Conservation (phyloP, 1,139 yeast species). For the Blastobotrys buckinghamii region DNA sequence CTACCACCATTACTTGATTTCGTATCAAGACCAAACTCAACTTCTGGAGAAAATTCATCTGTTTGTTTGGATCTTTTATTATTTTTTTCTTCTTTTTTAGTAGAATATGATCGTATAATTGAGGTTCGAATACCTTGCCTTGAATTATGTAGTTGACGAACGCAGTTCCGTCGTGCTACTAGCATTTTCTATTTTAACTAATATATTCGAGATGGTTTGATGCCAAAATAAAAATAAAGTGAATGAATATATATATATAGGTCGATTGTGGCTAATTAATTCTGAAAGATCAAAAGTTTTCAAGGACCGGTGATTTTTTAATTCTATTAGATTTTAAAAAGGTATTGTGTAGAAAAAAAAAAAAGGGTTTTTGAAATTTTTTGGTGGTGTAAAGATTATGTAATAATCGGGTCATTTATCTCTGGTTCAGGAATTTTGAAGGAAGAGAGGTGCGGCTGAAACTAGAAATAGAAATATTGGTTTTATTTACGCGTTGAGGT, state of each 20-base stretch:
- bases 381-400: neutral
- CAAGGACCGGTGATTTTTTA: neutral
- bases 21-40: constrained; percentile 4
- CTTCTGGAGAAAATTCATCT: constrained; percentile 3
- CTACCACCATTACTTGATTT: constrained; percentile 8
- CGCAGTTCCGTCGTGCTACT: neutral
- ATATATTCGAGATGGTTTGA: too few relatives aligned
- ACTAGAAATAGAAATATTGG: too few relatives aligned
- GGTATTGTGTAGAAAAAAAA: too few relatives aligned
- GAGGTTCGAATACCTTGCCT: neutral
- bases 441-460: too few relatives aligned
- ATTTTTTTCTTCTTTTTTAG: neutral
- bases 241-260: too few relatives aligned
- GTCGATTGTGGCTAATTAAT: neutral
- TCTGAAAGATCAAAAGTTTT: neutral
- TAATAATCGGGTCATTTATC: neutral
- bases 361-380: neutral
- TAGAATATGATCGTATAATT: neutral
- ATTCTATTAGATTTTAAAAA: neutral
- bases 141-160: constrained; percentile 4
- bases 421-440: too few relatives aligned
- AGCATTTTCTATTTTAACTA: constrained; percentile 4
- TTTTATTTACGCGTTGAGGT: too few relatives aligned
- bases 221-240: too few relatives aligned
- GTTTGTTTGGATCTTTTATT: neutral